These are phyloP conservation scores for sunflower (Helianthus annuus) DNA, from an alignment of 129 eudicot genomes.

Conservation along the genomic window HanXRQr2.0-SUNRISE NC_035444.2:51701269-51701768, in stretches of 20 bases:
- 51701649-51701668: conserved; percentile 1
- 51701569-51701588: conserved; percentile 18
- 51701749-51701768: background rate
- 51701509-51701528: conserved; percentile 19
- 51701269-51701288: background rate
- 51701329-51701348: conserved; percentile 16
- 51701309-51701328: conserved; percentile 6
- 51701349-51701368: background rate
- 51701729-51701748: background rate
- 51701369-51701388: conserved; percentile 13
- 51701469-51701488: conserved; percentile 4
- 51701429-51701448: conserved; percentile 4
- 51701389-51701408: background rate
- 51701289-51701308: background rate
- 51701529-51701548: conserved; percentile 23
- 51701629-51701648: conserved; percentile 19
- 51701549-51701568: conserved; percentile 28
- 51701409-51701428: conserved; percentile 5
- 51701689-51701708: conserved; percentile 8
- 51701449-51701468: background rate
- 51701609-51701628: conserved; percentile 9
- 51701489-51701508: conserved; percentile 12
- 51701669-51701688: conserved; percentile 16
- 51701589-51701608: conserved; percentile 1
- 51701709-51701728: conserved; percentile 10